Conservation (phyloP, 75 land plant genomes). For the Pseudotsuga menziesii region DNA sequence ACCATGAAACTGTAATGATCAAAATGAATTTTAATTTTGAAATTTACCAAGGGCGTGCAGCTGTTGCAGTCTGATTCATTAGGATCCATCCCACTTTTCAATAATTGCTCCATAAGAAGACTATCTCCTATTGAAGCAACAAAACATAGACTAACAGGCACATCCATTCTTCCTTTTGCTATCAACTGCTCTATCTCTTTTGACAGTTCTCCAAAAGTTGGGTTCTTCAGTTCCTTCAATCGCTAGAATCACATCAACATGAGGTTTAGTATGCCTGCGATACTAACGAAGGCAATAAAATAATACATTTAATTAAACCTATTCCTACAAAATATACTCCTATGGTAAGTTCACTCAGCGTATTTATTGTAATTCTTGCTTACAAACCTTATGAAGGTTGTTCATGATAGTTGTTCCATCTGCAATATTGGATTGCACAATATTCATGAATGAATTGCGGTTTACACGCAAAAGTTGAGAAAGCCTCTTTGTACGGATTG, state of each 20-base stretch:
- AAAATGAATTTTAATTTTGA: neutral
- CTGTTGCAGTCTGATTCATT: conserved; percentile 51
- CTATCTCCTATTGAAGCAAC: conserved; percentile 43
- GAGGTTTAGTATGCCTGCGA: neutral
- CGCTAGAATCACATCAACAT: conserved; percentile 19
- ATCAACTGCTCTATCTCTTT: conserved; percentile 48
- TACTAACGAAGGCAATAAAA: neutral
- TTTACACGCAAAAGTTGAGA: conserved; percentile 60
- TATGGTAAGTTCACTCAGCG: no score
- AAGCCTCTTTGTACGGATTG: conserved; percentile 50
- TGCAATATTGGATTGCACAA: conserved; percentile 48
- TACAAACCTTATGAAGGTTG: conserved; percentile 57
- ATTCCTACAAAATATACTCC: no score
- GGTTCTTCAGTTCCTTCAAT: conserved; percentile 37
- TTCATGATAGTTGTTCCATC: conserved; percentile 64
- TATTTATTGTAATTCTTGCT: no score
- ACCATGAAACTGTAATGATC: neutral
- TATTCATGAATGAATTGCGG: conserved; percentile 39
- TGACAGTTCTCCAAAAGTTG: conserved; percentile 32
- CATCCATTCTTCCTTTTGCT: conserved; percentile 33
- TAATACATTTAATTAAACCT: neutral
- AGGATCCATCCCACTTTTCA: conserved; percentile 46
- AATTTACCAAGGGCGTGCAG: conserved; percentile 51
- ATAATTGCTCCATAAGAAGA: conserved; percentile 36
- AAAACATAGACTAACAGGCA: conserved; percentile 43